Evolutionary conservation across 2,329 filamentous ascomycete species (phyloP).

Genomic region (Ceratocystiopsis brevicomis): DNA sequence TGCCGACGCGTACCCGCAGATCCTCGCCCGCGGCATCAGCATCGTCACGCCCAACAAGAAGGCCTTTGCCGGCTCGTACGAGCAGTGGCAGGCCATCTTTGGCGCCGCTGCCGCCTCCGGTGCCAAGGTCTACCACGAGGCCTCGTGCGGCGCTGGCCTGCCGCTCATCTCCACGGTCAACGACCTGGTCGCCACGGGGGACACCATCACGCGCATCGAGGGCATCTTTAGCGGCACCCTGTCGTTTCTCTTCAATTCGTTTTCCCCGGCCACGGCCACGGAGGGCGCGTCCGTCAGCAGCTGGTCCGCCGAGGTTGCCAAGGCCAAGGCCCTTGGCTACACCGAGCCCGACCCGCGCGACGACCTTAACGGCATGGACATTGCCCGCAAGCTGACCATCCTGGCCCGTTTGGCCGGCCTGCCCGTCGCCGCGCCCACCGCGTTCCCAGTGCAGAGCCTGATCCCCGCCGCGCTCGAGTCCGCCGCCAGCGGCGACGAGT

Average conservation of each 20-base stretch:
- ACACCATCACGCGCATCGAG: slow-evolving; percentile 80
- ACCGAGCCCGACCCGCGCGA: slow-evolving; percentile 77
- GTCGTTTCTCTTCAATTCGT: slow-evolving; percentile 96
- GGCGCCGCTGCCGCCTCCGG: slow-evolving; percentile 47
- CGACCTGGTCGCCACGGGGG: slow-evolving; percentile 86
- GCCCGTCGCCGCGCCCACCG: slow-evolving; percentile 61
- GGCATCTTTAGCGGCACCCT: slow-evolving; percentile 96
- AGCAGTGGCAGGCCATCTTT: slow-evolving; percentile 80
- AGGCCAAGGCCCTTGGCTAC: slow-evolving; percentile 84
- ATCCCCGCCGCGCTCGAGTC: slow-evolving; percentile 77
- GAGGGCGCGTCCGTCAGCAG: slow-evolving; percentile 58
- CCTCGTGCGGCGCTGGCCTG: slow-evolving; percentile 79
- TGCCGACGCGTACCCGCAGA: slow-evolving; percentile 63
- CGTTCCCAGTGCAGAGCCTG: slow-evolving; percentile 84
- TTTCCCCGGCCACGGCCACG: slow-evolving; percentile 60
- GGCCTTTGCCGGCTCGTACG: slow-evolving; percentile 67
- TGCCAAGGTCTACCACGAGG: slow-evolving; percentile 86
- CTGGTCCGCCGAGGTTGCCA: slow-evolving; percentile 81
- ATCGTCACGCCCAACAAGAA: slow-evolving; percentile 98
- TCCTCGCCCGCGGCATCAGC: slow-evolving; percentile 66
- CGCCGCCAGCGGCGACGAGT: slow-evolving; percentile 61
- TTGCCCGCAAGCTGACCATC: slow-evolving; percentile 93
- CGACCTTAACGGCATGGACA: slow-evolving; percentile 72
- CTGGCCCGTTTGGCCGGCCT: slow-evolving; percentile 72
- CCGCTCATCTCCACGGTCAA: slow-evolving; percentile 86